Base-by-base conservation (phyloP, 106 monocot genomes). In the Posidonia australis region DNA sequence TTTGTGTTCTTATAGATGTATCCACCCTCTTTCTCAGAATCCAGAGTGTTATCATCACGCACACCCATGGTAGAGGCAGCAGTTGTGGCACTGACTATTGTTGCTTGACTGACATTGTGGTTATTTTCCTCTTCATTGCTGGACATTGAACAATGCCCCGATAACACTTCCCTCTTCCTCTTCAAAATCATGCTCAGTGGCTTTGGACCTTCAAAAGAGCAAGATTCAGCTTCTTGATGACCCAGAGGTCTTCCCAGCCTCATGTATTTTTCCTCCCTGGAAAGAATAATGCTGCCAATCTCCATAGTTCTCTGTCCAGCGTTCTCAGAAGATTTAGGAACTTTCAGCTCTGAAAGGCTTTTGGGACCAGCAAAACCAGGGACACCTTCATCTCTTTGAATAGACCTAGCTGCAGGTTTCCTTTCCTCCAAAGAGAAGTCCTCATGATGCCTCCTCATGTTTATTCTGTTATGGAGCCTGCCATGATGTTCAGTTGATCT, bases 281-380 rank as follows among this genome's bases (percentile, higher is more conserved):
- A 58, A 58, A 27, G 58, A 58, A 58, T 12, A 22, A 4, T n/a
- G 41, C 29, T 26, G 28, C 46, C 24, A 10, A 14, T 21, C 1
- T 11, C 30, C 17, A 17, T 25, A 20, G 48, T 22, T 5, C 23
- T 30, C 30, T 77, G 32, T 66, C 62, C 26, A 19, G 55, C 58
- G 47, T 41, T 80, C 20, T 44, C 77, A 18, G 54, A 52, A 62
- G 18, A 17, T 30, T 83, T 93, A 51, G 53, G 36, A 65, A 73
- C 81, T 76, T 80, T 93, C 57, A 93, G 60, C 73, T 93, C 88
- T 56, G 85, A 75, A 68, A 88, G 79, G 58, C 83, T 85, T 72
- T 85, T 93, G 44, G 93, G 93, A 46, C 81, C 88, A 62, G 83
- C 68, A 80, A 92, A 84, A 24, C 78, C 65, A 45, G 74, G 17